phyloP scores from a whole-genome alignment of 2,329 filamentous ascomycete genomes.

The Trichophyton mentagrophytes region DNA sequence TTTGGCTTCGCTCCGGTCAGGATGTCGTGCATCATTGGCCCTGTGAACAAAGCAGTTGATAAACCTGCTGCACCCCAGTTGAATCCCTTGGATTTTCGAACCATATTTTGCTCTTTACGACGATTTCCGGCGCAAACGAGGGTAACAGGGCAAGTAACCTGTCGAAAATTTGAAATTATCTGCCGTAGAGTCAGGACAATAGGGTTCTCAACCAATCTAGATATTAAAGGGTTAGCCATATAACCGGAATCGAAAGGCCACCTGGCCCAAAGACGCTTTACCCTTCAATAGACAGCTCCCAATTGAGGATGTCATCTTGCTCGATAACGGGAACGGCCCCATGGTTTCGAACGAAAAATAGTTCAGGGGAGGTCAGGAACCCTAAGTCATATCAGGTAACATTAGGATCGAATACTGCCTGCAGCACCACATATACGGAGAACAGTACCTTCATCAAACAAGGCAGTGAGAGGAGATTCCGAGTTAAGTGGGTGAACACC shows the following conservation, averaged over 20 bases:
- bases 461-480: conserved; percentile 64
- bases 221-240: not conserved
- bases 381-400: conserved; percentile 37
- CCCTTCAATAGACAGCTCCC: conserved; percentile 75
- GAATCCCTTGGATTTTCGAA: conserved; percentile 84
- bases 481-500: conserved; percentile 86
- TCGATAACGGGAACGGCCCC: conserved; percentile 64
- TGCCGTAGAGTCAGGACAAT: conserved; percentile 59
- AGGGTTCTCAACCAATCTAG: conserved; percentile 61
- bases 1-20: conserved; percentile 55
- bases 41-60: conserved; percentile 79
- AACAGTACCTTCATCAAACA: conserved; percentile 50
- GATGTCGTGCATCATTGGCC: conserved; percentile 61
- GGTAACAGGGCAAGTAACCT: conserved; percentile 75
- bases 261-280: conserved; percentile 14
- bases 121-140: conserved; percentile 86
- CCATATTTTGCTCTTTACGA: conserved; percentile 82
- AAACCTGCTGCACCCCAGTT: conserved; percentile 84
- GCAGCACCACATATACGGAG: not conserved
- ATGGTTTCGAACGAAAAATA: conserved; percentile 90
- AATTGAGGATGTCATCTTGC: conserved; percentile 59
- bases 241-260: not conserved
- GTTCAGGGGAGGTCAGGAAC: conserved; percentile 72
- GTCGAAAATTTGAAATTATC: conserved; percentile 60
- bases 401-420: not conserved